A percentile compares a stretch with the other conserved stretches of the same genome.
phyloP scores from a whole-genome alignment of 163 green algal species.

The Picocystis sp. region DNA sequence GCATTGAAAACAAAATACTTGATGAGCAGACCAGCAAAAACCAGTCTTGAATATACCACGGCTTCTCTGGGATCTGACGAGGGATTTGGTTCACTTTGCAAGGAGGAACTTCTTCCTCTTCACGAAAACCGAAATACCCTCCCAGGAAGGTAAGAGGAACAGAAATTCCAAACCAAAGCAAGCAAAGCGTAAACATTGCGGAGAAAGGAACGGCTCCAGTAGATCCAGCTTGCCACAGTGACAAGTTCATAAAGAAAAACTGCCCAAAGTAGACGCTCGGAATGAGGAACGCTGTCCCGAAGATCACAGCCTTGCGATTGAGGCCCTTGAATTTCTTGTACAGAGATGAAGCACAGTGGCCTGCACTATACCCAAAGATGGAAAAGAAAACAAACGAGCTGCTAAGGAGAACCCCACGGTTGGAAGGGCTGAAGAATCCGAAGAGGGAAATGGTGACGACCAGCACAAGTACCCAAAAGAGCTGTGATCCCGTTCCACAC shows the following conservation, averaged over 20 bases:
- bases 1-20: slow-evolving; percentile 85
- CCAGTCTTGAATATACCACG: slow-evolving; percentile 47
- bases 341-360: no score
- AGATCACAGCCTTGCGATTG: no score
- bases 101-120: slow-evolving; percentile 3
- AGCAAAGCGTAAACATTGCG: slow-evolving; percentile 74
- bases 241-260: slow-evolving; percentile 12
- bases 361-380: no score
- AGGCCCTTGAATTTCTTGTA: no score
- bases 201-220: slow-evolving; percentile 66
- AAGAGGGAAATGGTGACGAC: slow-evolving; percentile 74
- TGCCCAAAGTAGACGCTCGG: slow-evolving; percentile 15
- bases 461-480: slow-evolving; percentile 19
- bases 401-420: slow-evolving; percentile 50
- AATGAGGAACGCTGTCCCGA: no score
- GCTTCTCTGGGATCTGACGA: slow-evolving; percentile 66
- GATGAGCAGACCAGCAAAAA: slow-evolving; percentile 72
- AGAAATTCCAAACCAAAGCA: slow-evolving; percentile 80
- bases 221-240: slow-evolving; percentile 16
- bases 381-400: no score
- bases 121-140: slow-evolving; percentile 39
- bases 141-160: slow-evolving; percentile 81
- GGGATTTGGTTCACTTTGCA: slow-evolving; percentile 75
- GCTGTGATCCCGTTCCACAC: slow-evolving; percentile 36
- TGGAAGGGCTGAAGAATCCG: slow-evolving; percentile 81